phyloP scores from a whole-genome alignment of 2,329 filamentous ascomycete genomes.

The Fusarium phyllophilum region DNA sequence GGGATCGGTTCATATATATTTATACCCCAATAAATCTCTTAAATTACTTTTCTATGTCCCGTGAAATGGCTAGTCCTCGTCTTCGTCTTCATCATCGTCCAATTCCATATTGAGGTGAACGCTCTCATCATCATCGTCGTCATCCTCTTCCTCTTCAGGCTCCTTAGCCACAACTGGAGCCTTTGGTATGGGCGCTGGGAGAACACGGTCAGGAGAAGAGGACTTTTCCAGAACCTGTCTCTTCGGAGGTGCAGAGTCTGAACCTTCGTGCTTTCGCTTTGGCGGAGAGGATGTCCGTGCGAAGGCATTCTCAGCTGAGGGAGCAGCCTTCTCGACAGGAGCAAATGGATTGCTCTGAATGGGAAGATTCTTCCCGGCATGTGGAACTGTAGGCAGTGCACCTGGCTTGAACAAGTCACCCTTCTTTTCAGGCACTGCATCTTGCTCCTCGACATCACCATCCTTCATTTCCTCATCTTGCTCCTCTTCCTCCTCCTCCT shows the following conservation, averaged over 20 bases:
- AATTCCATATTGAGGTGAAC: slow-evolving; percentile 70
- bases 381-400: slow-evolving; percentile 27
- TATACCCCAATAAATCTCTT: slow-evolving; percentile 32
- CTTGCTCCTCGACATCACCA: slow-evolving; percentile 51
- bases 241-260: slow-evolving; percentile 51
- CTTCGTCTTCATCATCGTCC: slow-evolving; percentile 59
- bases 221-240: slow-evolving; percentile 53
- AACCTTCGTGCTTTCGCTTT: slow-evolving; percentile 55
- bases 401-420: slow-evolving; percentile 36
- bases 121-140: slow-evolving; percentile 63
- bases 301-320: slow-evolving; percentile 12
- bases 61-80: slow-evolving; percentile 31
- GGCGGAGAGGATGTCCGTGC: slow-evolving; percentile 44
- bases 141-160: slow-evolving; percentile 42
- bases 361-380: slow-evolving; percentile 41
- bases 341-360: slow-evolving; percentile 52
- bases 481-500: slow-evolving; percentile 52
- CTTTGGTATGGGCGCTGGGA: slow-evolving; percentile 25
- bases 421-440: slow-evolving; percentile 29
- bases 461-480: slow-evolving; percentile 52
- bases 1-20: slow-evolving; percentile 27
- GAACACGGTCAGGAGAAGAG: slow-evolving; percentile 30
- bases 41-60: slow-evolving; percentile 10
- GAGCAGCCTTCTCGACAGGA: slow-evolving; percentile 35
- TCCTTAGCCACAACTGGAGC: slow-evolving; percentile 37